Evolutionary conservation across 2,329 filamentous ascomycete species (phyloP).

Genomic region (Grosmannia huntii): DNA sequence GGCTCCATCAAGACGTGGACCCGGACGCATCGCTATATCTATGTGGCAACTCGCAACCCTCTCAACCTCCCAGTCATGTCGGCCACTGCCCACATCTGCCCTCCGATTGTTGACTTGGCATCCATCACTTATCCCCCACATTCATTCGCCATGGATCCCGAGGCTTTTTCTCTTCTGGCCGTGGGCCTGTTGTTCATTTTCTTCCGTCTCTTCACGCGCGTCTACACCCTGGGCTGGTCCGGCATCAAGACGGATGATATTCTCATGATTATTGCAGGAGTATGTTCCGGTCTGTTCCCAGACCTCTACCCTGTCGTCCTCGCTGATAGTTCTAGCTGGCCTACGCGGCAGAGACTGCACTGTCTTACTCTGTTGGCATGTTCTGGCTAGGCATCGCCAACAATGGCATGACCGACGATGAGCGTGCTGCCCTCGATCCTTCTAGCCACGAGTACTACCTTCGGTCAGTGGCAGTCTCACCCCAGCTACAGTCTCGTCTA

Average conservation of each 20-base stretch:
- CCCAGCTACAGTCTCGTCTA: background rate
- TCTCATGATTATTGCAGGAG: conserved; percentile 40
- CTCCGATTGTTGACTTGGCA: background rate
- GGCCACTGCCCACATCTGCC: background rate
- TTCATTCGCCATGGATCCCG: conserved; percentile 13
- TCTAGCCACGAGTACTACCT: conserved; percentile 16
- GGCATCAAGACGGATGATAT: conserved; percentile 47
- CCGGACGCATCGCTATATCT: background rate
- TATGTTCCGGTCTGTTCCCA: conserved; percentile 18
- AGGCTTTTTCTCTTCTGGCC: conserved; percentile 36
- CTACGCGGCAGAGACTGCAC: conserved; percentile 15
- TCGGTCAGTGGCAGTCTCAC: conserved; percentile 11
- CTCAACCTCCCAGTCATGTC: background rate
- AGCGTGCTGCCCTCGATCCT: conserved; percentile 16
- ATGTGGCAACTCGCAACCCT: background rate
- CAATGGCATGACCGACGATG: conserved; percentile 20
- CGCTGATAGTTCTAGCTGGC: background rate
- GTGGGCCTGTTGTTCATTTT: conserved; percentile 35
- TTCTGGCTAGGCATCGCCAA: conserved; percentile 20
- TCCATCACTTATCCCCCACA: background rate
- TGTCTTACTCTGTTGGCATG: conserved; percentile 18
- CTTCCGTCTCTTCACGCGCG: conserved; percentile 36
- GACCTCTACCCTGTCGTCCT: background rate
- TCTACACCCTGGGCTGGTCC: conserved; percentile 31
- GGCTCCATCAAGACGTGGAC: background rate